Evolutionary conservation across 352 stramenopile species (phyloP).

Genomic region (Aphanomyces cochlioides): DNA sequence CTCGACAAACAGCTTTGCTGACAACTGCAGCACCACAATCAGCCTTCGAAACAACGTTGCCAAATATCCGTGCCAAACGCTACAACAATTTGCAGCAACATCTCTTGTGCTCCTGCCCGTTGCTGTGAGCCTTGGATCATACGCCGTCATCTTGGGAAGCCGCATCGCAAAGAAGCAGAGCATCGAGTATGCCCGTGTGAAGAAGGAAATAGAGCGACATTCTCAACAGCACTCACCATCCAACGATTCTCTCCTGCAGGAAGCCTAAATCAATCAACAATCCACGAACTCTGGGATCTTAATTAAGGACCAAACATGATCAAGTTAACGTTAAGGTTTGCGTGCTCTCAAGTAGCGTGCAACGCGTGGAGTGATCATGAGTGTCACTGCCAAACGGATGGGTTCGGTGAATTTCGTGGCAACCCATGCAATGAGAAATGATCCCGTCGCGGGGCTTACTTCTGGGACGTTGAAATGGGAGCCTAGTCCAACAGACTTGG

Average conservation of each 20-base stretch:
- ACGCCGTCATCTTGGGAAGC: slow-evolving; percentile 1
- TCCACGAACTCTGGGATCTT: background rate
- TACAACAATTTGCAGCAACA: background rate
- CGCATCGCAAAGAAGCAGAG: slow-evolving; percentile 9
- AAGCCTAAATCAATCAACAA: background rate
- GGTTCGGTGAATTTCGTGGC: slow-evolving; percentile 87
- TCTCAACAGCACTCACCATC: background rate
- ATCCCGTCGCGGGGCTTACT: slow-evolving; percentile 76
- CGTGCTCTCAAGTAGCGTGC: slow-evolving; percentile 51
- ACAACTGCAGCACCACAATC: slow-evolving; percentile 5
- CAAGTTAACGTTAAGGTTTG: background rate
- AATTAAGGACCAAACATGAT: background rate
- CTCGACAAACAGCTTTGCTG: background rate
- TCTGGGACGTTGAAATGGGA: slow-evolving; percentile 74
- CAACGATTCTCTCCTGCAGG: slow-evolving; percentile 4
- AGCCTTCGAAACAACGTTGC: background rate
- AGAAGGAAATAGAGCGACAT: slow-evolving; percentile 19
- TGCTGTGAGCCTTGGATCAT: background rate
- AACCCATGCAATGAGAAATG: slow-evolving; percentile 79
- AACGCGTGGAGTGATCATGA: slow-evolving; percentile 73
- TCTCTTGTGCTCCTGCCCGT: background rate
- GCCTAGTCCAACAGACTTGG: slow-evolving; percentile 16
- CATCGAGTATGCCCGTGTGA: slow-evolving; percentile 14
- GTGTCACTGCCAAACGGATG: slow-evolving; percentile 65
- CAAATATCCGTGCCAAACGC: background rate